Base-by-base conservation (phyloP, 345 rosid species). In the Excoecaria cochinchinensis region DNA sequence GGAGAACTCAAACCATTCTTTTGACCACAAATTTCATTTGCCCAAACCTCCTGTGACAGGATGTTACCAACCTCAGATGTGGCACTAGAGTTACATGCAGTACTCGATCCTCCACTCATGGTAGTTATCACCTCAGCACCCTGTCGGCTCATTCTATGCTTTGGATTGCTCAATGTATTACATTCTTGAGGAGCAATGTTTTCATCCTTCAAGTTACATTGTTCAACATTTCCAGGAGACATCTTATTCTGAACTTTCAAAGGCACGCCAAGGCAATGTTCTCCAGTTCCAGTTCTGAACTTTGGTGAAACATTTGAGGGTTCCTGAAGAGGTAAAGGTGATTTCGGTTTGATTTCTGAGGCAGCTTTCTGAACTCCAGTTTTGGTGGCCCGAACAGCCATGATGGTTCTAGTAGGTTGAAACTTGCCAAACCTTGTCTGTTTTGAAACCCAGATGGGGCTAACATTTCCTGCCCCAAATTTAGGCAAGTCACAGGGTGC, bases 341-440 rank as follows among this genome's bases (percentile, higher is more conserved):
- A 81, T 77, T 76, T 85, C 51, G 59, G 61, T 71, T 84, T 78
- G 47, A 17, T 42, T 47, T 56, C 72, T 11, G 44, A 63, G 22
- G 83, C 73, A 73, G 64, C 70, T 62, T 74, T 83, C 78, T 77
- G 84, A 62, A 62, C 59, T 73, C 70, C 78, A 73, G 75, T 48
- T 81, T 80, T 88, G 70, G 79, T 39, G 65, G 80, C 78, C 22
- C 71, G 71, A 39, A 73, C 40, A 3, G 80, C 72, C 25, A 66
- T 66, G 50, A 70, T 65, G 71, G 80, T 72, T 74, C 83, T 84
- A 68, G 76, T 70, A 53, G 90, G 77, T 77, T 86, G 94, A 80
- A 78, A 74, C 80, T 87, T 89, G 74, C 76, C 90, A 60, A 46
- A 51, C 74, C 84, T 94, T 73, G 72, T 67, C 67, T 66, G 84